Conservation (phyloP, 192 early-diverging fungal species). For the Backusella liffmaniae region DNA sequence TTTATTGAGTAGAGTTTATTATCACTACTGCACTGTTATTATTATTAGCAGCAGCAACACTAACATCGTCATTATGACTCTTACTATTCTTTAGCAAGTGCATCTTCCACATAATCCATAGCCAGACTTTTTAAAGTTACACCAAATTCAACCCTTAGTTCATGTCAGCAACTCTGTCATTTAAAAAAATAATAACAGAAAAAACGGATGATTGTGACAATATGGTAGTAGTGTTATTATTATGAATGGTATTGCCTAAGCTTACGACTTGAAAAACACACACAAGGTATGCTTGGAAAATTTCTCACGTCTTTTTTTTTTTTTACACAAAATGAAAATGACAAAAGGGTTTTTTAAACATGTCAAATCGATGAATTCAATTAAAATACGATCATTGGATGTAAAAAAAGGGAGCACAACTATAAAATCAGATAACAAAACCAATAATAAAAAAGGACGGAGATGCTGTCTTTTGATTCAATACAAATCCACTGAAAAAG, state of each 20-base stretch:
- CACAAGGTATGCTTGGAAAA: neutral
- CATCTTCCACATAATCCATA: neutral
- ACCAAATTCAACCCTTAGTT: neutral
- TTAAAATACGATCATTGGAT: neutral
- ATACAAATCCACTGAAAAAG: neutral
- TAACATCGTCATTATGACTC: neutral
- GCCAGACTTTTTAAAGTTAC: neutral
- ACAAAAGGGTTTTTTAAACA: neutral
- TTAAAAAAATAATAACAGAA: neutral
- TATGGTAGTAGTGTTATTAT: neutral
- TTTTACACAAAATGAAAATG: neutral
- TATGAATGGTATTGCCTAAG: neutral
- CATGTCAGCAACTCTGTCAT: neutral
- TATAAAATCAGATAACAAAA: neutral
- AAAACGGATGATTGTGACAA: neutral
- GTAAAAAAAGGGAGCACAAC: neutral
- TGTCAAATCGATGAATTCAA: neutral
- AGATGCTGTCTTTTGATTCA: neutral
- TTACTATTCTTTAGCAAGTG: neutral
- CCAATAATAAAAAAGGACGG: neutral
- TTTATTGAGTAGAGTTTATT: neutral
- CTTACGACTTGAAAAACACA: neutral
- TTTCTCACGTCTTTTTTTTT: neutral
- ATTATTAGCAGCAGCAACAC: neutral
- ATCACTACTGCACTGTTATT: neutral